phyloP scores from a whole-genome alignment of 2,329 filamentous ascomycete genomes.

The Pseudogymnoascus sp. region DNA sequence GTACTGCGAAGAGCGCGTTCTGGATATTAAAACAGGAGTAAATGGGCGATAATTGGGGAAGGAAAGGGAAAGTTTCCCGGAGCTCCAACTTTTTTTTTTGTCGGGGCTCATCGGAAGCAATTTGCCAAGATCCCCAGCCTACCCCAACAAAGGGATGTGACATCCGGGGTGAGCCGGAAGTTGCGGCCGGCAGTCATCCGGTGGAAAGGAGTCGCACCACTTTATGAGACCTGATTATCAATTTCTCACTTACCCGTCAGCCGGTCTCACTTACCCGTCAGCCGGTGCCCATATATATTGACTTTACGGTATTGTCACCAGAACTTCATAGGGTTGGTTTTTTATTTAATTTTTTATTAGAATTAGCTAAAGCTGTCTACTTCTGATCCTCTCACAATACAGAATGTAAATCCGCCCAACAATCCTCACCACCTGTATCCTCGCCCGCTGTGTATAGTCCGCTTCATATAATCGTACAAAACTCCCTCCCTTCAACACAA shows the following conservation, averaged over 20 bases:
- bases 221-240: neutral
- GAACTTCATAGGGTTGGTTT: neutral
- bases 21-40: neutral
- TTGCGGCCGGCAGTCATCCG: neutral
- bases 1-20: neutral
- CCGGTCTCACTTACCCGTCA: neutral
- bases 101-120: neutral
- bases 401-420: neutral
- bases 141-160: neutral
- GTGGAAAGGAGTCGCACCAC: neutral
- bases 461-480: neutral
- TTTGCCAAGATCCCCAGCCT: neutral
- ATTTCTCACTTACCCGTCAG: neutral
- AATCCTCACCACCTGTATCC: neutral
- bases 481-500: neutral
- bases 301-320: neutral
- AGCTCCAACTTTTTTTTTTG: neutral
- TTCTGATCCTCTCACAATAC: neutral
- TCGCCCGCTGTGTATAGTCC: neutral
- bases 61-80: neutral
- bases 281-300: neutral
- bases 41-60: neutral
- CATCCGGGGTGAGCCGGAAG: neutral
- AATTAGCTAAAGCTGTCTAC: constrained; percentile 5
- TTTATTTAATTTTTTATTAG: neutral